phyloP scores from a whole-genome alignment of 2,329 filamentous ascomycete species.

The Botrytis hyacinthi region DNA sequence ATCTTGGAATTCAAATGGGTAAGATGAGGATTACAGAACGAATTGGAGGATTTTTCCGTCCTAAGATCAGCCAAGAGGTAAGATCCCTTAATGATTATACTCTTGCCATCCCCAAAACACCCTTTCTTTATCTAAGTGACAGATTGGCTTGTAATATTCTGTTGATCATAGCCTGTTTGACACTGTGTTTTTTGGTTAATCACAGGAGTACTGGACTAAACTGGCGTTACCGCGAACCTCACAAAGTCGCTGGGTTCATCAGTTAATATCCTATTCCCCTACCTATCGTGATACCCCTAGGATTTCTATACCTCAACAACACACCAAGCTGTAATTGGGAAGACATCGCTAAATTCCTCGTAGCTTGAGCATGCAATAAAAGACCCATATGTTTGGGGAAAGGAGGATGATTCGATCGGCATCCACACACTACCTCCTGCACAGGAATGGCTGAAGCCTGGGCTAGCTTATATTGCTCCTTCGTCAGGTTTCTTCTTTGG shows the following conservation, averaged over 20 bases:
- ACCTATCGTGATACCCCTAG: no score
- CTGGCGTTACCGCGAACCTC: no score
- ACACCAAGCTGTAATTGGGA: neutral
- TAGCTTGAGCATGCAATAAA: constrained; percentile 19
- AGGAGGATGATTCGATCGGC: neutral
- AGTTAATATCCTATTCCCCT: no score
- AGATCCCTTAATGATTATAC: constrained; percentile 25
- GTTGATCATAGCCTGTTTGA: neutral
- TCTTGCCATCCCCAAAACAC: constrained; percentile 35
- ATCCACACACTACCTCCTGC: constrained; percentile 30
- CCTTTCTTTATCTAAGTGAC: neutral
- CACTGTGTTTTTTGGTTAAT: neutral
- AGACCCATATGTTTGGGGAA: neutral
- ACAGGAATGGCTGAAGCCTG: constrained; percentile 60
- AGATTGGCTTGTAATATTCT: constrained; percentile 26
- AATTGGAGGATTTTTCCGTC: constrained; percentile 69
- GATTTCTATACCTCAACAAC: neutral
- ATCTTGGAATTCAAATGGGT: constrained; percentile 69
- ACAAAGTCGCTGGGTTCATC: neutral
- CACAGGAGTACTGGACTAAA: neutral
- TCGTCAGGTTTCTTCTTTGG: constrained; percentile 62
- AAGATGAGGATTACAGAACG: constrained; percentile 72
- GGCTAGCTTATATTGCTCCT: constrained; percentile 65
- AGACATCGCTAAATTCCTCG: neutral
- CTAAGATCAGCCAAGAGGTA: constrained; percentile 69